phyloP scores from a whole-genome alignment of 2,329 filamentous ascomycete genomes.

The Paracoccidioides lutzii region DNA sequence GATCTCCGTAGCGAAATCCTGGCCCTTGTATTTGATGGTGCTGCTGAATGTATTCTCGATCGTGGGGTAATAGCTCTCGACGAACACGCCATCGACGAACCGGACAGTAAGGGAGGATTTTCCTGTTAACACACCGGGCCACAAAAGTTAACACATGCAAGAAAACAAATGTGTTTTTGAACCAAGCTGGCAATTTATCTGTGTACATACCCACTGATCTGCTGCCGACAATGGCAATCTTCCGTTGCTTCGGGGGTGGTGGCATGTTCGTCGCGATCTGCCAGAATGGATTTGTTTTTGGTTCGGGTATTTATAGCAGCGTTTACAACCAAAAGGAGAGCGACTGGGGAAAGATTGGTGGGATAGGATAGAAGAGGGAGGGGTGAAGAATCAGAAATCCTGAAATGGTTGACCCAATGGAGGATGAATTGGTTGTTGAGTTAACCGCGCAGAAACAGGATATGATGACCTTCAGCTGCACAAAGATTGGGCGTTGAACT shows the following conservation, averaged over 20 bases:
- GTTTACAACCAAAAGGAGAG: too few species aligned
- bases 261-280: conserved; percentile 39
- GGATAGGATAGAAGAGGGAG: too few species aligned
- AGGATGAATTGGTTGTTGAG: too few species aligned
- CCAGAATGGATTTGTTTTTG: too few species aligned
- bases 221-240: conserved; percentile 91
- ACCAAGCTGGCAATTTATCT: too few species aligned
- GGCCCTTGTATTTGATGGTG: conserved; percentile 79
- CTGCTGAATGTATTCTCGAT: conserved; percentile 99
- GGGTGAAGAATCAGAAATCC: too few species aligned
- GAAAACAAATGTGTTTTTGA: background rate
- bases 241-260: conserved; percentile 69
- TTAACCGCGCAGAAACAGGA: too few species aligned
- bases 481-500: too few species aligned
- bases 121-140: conserved; percentile 40
- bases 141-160: background rate
- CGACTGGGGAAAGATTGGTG: too few species aligned
- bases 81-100: conserved; percentile 94
- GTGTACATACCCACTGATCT: conserved; percentile 66
- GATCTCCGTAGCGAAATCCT: conserved; percentile 92
- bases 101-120: conserved; percentile 96
- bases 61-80: conserved; percentile 97
- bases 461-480: too few species aligned
- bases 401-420: too few species aligned
- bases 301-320: too few species aligned